phyloP scores from a whole-genome alignment of 2,329 filamentous ascomycete species.

The Aurifilum marmelostoma region DNA sequence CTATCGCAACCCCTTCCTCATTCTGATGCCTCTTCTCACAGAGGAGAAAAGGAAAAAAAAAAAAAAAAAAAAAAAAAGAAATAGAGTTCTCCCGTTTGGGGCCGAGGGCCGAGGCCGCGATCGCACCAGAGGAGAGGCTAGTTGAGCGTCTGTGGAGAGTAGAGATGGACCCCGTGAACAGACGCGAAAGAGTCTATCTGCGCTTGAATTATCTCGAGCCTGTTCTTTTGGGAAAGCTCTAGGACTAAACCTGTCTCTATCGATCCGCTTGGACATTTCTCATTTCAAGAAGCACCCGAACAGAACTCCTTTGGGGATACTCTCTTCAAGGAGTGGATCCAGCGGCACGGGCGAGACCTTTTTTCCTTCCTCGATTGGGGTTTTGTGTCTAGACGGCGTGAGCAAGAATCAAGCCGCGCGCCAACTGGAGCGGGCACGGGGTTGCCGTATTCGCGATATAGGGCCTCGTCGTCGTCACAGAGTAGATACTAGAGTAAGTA shows the following conservation, averaged over 20 bases:
- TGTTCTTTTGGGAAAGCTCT: not conserved
- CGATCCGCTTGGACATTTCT: not conserved
- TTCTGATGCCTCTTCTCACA: no score
- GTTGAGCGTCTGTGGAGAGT: not conserved
- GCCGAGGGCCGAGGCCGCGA: not conserved
- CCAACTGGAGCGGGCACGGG: not conserved
- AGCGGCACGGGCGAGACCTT: no score
- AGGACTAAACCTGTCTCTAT: not conserved
- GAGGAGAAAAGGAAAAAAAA: no score
- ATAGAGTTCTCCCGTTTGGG: no score
- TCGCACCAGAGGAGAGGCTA: not conserved
- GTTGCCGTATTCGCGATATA: not conserved
- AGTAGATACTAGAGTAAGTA: no score
- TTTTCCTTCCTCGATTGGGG: no score
- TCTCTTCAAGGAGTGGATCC: no score
- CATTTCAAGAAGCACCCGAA: no score
- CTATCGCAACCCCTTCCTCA: no score
- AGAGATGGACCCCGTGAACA: not conserved
- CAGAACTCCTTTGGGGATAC: no score
- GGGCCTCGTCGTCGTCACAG: not conserved
- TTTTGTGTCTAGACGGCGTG: not conserved
- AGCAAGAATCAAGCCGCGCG: not conserved
- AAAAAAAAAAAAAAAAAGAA: no score
- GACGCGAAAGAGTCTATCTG: not conserved
- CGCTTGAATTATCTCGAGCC: not conserved